These are phyloP conservation scores for Leishmania braziliensis DNA, from an alignment of 208 protist species.

Conservation along the genomic window DNA sequence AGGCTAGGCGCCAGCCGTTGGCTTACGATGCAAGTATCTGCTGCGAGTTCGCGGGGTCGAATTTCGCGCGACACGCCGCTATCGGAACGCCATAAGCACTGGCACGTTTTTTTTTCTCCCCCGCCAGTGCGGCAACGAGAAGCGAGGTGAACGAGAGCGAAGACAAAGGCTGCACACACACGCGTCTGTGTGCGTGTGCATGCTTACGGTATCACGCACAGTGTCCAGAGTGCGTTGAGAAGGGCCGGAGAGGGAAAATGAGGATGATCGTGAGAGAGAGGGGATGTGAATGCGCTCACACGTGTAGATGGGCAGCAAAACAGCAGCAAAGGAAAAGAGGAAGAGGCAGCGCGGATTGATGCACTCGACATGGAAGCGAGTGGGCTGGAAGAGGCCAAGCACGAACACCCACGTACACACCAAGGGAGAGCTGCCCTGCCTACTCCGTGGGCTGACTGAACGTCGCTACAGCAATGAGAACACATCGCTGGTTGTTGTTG, in stretches of 20 bases:
- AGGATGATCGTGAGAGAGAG: no score
- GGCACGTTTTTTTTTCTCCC: neutral
- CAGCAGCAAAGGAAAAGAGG: neutral
- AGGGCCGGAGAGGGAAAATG: neutral
- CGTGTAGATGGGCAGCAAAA: conserved; percentile 3
- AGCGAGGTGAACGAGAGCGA: neutral
- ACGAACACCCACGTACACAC: conserved; percentile 11
- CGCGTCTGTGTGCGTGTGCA: no score
- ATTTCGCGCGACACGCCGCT: neutral
- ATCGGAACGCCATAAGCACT: neutral
- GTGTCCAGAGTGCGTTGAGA: neutral
- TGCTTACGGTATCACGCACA: neutral
- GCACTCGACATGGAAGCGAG: neutral
- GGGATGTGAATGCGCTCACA: neutral
- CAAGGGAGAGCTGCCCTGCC: neutral
- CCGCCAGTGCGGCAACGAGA: neutral
- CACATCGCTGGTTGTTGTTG: neutral
- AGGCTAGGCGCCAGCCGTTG: no score
- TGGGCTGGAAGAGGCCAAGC: neutral
- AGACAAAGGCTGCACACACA: neutral
- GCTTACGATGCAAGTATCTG: neutral
- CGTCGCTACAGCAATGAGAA: neutral
- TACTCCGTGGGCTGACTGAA: neutral
- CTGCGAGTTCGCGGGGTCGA: neutral
- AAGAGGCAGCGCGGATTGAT: neutral